Evolutionary conservation across 495 filamentous ascomycete genomes (phyloP).

Genomic region (Neurospora sp.): DNA sequence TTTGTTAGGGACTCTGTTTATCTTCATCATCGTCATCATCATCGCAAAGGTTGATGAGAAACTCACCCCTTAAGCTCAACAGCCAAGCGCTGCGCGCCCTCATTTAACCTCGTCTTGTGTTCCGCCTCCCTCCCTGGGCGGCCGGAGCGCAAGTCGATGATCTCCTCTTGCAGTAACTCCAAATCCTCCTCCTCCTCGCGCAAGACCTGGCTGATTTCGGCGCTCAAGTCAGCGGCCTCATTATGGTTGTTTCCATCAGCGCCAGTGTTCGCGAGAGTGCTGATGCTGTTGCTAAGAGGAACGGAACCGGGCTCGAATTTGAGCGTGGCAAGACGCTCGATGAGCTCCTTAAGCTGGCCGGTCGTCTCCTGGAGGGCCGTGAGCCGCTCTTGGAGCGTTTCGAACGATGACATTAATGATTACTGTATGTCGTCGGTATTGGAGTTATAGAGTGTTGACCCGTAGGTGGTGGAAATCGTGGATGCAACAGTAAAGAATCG

Average conservation of each 20-base stretch:
- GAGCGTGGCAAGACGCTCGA: conserved; percentile 61
- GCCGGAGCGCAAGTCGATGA: conserved; percentile 51
- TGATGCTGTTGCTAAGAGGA: conserved; percentile 24
- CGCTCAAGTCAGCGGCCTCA: conserved; percentile 60
- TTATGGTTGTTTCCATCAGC: conserved; percentile 8
- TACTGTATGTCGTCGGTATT: background rate
- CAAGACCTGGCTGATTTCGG: conserved; percentile 72
- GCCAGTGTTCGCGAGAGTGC: background rate
- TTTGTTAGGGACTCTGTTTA: background rate
- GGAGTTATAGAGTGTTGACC: background rate
- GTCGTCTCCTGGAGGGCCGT: conserved; percentile 58
- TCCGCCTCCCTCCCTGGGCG: conserved; percentile 35
- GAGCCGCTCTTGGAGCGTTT: conserved; percentile 56
- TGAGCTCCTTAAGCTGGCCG: conserved; percentile 59
- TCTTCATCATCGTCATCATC: conserved; percentile 8
- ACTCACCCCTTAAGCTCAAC: conserved; percentile 61
- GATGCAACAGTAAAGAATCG: background rate
- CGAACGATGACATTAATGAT: conserved; percentile 33
- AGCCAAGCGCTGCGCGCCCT: conserved; percentile 51
- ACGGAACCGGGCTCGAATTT: conserved; percentile 51
- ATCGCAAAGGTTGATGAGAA: background rate
- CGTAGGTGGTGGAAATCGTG: background rate
- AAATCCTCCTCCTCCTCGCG: conserved; percentile 82
- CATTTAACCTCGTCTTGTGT: conserved; percentile 49
- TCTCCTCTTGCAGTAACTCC: conserved; percentile 69